phyloP scores from a whole-genome alignment of 2,329 filamentous ascomycete genomes.

The Phaeoacremonium minimum region DNA sequence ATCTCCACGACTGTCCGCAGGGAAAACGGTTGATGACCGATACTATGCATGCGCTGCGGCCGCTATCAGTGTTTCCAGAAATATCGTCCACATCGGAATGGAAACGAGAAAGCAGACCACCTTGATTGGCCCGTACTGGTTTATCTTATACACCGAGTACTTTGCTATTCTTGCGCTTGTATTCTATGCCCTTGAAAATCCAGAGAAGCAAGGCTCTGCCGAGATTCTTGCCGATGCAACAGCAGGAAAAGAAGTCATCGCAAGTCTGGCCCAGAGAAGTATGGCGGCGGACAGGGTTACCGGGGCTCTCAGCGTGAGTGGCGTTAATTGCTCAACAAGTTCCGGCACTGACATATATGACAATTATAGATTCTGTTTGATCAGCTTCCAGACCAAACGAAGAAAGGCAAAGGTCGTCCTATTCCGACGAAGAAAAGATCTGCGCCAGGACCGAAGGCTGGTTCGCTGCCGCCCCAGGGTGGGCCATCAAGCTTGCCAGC shows the following conservation, averaged over 20 bases:
- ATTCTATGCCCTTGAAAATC: slow-evolving; percentile 78
- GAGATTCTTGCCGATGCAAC: slow-evolving; percentile 83
- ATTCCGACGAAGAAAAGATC: slow-evolving; percentile 51
- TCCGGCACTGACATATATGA: too few species aligned
- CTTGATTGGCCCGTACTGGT: slow-evolving; percentile 82
- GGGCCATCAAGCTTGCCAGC: too few species aligned
- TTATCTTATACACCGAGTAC: slow-evolving; percentile 79
- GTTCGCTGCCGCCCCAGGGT: slow-evolving; percentile 15
- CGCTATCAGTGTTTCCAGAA: slow-evolving; percentile 58
- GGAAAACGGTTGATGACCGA: slow-evolving; percentile 63
- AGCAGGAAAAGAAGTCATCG: slow-evolving; percentile 78
- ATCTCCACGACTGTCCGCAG: slow-evolving; percentile 55
- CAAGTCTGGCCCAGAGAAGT: slow-evolving; percentile 74
- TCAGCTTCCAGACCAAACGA: slow-evolving; percentile 70
- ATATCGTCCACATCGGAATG: slow-evolving; percentile 75
- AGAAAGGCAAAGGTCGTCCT: slow-evolving; percentile 37
- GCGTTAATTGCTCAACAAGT: slow-evolving; percentile 5
- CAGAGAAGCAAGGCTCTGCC: slow-evolving; percentile 66
- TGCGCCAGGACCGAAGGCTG: slow-evolving; percentile 39
- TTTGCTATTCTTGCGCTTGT: slow-evolving; percentile 76
- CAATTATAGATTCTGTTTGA: slow-evolving; percentile 83
- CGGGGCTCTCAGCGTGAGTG: slow-evolving; percentile 67
- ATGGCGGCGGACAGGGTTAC: slow-evolving; percentile 87
- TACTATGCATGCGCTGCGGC: slow-evolving; percentile 70
- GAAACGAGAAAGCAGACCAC: slow-evolving; percentile 73